Conservation (phyloP, 2,329 filamentous ascomycete species). For the Cladophialophora carrionii region DNA sequence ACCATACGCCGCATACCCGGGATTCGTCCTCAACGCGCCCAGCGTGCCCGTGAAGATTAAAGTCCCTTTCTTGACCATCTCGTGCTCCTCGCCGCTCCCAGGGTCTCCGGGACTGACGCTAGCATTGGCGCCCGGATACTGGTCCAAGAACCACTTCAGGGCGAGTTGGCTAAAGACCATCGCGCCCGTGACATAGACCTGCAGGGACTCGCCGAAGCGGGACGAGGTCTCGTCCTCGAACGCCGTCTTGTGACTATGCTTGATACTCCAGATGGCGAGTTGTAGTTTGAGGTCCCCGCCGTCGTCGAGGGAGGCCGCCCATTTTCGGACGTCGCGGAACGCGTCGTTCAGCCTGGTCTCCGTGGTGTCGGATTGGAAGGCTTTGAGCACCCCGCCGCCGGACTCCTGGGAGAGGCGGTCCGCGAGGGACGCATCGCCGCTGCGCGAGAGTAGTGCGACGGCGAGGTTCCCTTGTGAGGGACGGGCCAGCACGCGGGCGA, state of each 20-base stretch:
- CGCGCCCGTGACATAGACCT: constrained; percentile 59
- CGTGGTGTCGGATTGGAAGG: constrained; percentile 58
- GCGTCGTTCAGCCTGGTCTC: constrained; percentile 52
- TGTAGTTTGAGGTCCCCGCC: constrained; percentile 52
- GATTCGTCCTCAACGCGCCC: constrained; percentile 58
- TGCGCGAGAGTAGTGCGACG: constrained; percentile 58
- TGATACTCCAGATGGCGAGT: constrained; percentile 61
- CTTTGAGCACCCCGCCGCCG: constrained; percentile 53
- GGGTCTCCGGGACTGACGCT: constrained; percentile 43
- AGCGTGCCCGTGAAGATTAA: constrained; percentile 62
- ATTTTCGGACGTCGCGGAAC: constrained; percentile 53
- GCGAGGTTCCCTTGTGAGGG: constrained; percentile 59
- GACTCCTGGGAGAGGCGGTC: constrained; percentile 52
- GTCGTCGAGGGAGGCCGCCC: constrained; percentile 40
- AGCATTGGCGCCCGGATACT: constrained; percentile 50
- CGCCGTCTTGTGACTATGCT: constrained; percentile 58
- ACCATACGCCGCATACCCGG: constrained; percentile 60
- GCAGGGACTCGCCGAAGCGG: constrained; percentile 53
- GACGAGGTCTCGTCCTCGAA: constrained; percentile 60
- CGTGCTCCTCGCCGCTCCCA: constrained; percentile 42
- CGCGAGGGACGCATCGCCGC: constrained; percentile 52
- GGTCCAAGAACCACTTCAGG: constrained; percentile 44
- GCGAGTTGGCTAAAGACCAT: constrained; percentile 60
- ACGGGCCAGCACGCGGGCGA: constrained; percentile 58
- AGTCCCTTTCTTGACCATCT: constrained; percentile 59